Conservation (phyloP, 371 early-diverging fungal genomes). For the Mucor mucedo region DNA sequence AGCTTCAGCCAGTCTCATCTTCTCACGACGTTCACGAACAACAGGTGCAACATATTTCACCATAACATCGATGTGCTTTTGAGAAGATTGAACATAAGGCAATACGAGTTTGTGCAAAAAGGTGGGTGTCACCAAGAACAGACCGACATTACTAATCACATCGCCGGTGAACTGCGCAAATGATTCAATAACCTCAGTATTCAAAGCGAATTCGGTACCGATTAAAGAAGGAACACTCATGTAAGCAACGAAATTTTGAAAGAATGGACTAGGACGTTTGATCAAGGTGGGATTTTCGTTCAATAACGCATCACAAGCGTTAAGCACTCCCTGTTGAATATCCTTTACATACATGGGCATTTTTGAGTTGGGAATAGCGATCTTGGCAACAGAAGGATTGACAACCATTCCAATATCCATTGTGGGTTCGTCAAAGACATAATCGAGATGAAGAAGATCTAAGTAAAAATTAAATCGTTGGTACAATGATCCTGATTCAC, state of each 20-base stretch:
- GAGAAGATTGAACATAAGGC: too few species aligned
- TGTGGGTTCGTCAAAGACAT: constrained; percentile 25
- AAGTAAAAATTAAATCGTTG: not conserved
- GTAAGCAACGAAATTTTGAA: constrained; percentile 44
- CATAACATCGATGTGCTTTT: constrained; percentile 29
- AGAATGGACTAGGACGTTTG: constrained; percentile 23
- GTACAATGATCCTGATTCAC: not conserved
- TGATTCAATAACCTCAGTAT: constrained; percentile 35
- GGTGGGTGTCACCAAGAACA: constrained; percentile 29
- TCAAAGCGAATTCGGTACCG: constrained; percentile 33
- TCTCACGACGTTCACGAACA: too few species aligned
- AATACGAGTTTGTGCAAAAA: constrained; percentile 27
- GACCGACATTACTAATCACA: constrained; percentile 32
- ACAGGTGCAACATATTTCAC: too few species aligned
- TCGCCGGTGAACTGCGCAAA: constrained; percentile 46
- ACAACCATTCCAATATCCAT: constrained; percentile 38
- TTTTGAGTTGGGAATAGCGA: constrained; percentile 21
- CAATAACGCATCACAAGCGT: constrained; percentile 21
- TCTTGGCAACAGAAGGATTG: constrained; percentile 36
- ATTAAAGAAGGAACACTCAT: constrained; percentile 46
- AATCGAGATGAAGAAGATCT: constrained; percentile 42
- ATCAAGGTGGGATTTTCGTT: constrained; percentile 11
- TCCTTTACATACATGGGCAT: constrained; percentile 25
- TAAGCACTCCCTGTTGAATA: constrained; percentile 30
- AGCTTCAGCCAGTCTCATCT: too few species aligned